Conservation (phyloP, 2,329 filamentous ascomycete species). For the Fusarium sp. region DNA sequence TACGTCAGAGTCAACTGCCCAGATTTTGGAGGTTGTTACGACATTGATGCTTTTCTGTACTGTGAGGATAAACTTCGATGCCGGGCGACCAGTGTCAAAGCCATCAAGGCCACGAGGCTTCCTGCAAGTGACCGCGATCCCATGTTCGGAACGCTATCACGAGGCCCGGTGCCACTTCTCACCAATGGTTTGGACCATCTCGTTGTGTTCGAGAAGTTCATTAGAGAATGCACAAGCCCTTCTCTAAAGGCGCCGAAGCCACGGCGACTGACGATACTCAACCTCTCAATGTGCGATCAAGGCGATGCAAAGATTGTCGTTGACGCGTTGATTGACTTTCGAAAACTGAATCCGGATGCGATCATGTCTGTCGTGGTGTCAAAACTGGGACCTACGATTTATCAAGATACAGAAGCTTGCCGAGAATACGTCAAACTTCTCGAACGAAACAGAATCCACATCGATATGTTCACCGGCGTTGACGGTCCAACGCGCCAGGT, state of each 20-base stretch:
- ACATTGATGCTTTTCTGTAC: slow-evolving; percentile 6
- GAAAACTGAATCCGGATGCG: background rate
- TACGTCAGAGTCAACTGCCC: slow-evolving; percentile 4
- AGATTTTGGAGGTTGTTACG: background rate
- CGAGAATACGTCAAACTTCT: background rate
- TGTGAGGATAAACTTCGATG: slow-evolving; percentile 10
- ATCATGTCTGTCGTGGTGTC: slow-evolving; percentile 5
- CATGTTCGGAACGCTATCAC: background rate
- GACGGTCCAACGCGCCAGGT: slow-evolving; percentile 6
- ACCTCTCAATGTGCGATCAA: slow-evolving; percentile 10
- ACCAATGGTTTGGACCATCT: background rate
- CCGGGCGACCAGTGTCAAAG: slow-evolving; percentile 9
- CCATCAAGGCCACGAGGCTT: background rate
- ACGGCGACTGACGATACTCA: slow-evolving; percentile 3
- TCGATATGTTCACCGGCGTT: slow-evolving; percentile 4
- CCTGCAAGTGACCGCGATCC: background rate
- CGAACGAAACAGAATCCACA: background rate
- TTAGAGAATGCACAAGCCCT: background rate
- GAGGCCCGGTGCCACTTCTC: background rate
- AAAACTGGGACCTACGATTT: background rate
- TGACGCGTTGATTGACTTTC: background rate
- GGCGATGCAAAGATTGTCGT: slow-evolving; percentile 9
- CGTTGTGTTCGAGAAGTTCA: background rate
- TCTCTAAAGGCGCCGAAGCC: fast-evolving
- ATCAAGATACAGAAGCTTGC: background rate